These are phyloP conservation scores for Neurospora pannonica DNA, from an alignment of 495 filamentous ascomycete genomes.

Conservation along the genomic window DNA sequence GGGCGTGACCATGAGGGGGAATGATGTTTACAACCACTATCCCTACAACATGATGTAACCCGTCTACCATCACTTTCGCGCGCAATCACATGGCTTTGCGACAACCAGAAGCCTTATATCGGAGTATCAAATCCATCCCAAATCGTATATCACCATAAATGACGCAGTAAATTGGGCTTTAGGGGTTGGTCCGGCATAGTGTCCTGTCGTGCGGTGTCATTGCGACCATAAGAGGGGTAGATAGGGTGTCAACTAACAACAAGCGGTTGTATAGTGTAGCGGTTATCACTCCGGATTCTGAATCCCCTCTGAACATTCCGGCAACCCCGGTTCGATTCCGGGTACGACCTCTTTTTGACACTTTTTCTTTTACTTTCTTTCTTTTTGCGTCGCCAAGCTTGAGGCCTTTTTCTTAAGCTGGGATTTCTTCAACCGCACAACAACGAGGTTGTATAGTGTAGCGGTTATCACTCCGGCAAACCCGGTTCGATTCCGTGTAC, in stretches of 20 bases:
- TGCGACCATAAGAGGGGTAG: neutral
- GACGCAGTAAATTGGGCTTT: neutral
- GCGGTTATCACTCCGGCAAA: constrained; percentile 9
- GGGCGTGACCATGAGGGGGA: neutral
- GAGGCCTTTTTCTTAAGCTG: neutral
- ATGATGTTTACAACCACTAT: neutral
- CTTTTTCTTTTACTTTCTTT: neutral
- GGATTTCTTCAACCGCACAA: neutral
- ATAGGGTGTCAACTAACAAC: neutral
- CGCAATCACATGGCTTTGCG: neutral
- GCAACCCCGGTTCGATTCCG: constrained; percentile 26
- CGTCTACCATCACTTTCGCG: neutral
- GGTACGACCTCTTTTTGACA: constrained; percentile 16
- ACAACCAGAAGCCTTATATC: neutral
- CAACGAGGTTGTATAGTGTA: neutral
- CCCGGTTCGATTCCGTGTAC: constrained; percentile 26
- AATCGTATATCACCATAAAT: neutral
- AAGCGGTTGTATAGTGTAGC: neutral
- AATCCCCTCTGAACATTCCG: constrained; percentile 4
- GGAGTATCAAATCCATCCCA: neutral
- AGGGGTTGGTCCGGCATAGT: neutral
- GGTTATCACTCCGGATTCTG: neutral
- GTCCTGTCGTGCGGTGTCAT: neutral
- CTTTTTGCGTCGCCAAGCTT: neutral
- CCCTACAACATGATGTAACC: neutral